Evolutionary conservation across 495 filamentous ascomycete species (phyloP).

Genomic region (Neurospora tetrasperma): DNA sequence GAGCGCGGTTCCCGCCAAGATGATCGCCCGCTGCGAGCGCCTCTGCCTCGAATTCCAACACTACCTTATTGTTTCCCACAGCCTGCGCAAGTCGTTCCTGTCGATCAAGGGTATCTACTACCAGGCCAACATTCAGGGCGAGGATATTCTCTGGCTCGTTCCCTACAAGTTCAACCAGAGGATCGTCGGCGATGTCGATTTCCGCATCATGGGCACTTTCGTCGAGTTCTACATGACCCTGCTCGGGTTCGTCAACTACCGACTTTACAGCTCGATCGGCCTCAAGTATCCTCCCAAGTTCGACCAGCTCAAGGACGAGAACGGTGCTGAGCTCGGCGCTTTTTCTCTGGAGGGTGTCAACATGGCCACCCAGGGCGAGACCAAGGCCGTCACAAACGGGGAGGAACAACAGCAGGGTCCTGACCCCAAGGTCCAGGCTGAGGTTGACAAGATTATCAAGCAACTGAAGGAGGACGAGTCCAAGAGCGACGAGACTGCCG

Average conservation of each 20-base stretch:
- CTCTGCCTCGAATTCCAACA: slow-evolving; percentile 92
- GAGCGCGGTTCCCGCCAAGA: slow-evolving; percentile 77
- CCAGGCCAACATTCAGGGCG: slow-evolving; percentile 95
- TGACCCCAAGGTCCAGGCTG: slow-evolving; percentile 44
- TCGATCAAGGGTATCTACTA: slow-evolving; percentile 99
- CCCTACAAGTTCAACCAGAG: slow-evolving; percentile 95
- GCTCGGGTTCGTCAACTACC: slow-evolving; percentile 89
- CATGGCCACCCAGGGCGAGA: slow-evolving; percentile 36
- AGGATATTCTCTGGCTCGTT: slow-evolving; percentile 94
- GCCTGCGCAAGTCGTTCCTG: slow-evolving; percentile 87
- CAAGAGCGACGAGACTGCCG: slow-evolving; percentile 31
- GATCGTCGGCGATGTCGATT: slow-evolving; percentile 87
- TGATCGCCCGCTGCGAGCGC: slow-evolving; percentile 83
- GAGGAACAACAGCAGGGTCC: slow-evolving; percentile 30
- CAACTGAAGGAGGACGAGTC: slow-evolving; percentile 38
- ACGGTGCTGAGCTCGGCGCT: slow-evolving; percentile 82
- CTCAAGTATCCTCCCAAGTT: slow-evolving; percentile 93
- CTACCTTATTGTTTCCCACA: slow-evolving; percentile 85
- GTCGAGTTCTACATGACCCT: slow-evolving; percentile 97
- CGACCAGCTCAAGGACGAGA: slow-evolving; percentile 73
- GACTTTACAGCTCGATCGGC: slow-evolving; percentile 82
- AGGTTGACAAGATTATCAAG: slow-evolving; percentile 44
- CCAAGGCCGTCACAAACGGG: slow-evolving; percentile 44
- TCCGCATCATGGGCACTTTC: slow-evolving; percentile 97
- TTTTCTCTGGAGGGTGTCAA: slow-evolving; percentile 72